Evolutionary conservation across 495 filamentous ascomycete genomes (phyloP), one percentile per base, ranked within the genome.

Genomic region (Penicillium bialowiezense): DNA sequence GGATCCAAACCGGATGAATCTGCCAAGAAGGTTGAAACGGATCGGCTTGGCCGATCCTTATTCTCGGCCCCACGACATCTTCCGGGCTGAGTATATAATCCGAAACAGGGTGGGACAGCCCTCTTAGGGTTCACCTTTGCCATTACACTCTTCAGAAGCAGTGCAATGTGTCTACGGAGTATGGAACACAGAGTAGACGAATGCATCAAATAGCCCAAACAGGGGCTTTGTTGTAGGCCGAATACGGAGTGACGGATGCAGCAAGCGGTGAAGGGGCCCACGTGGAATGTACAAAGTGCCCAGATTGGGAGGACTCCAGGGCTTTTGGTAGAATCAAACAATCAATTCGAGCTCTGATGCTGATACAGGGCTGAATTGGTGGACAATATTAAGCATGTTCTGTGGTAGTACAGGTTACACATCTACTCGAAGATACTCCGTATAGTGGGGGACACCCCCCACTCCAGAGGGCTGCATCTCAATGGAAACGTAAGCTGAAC

Each of bases 41-140:
- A 62, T 63, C 6, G 54, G 24, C 67, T 85, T 17, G 60, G 69
- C 7, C 49, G 48, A 18, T 63, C 63, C 3, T 64, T 90, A 7
- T 62, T 63, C 58, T 44, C 75, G 87, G 34, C 73, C 79, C 3
- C 79, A 80, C 42, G 90, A 96, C 62, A 80, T 95, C 18, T 72
- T 96, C 9, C 73, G 91, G 85, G n/a, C 69, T 96, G 18, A 78
- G 78, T 42, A 78, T 75, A 21, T 96, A 4, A n/a, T 90, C 60
- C 76, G 72, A 41, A 80, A 82, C 17, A 82, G 78, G 59, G 89
- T 95, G 82, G 82, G 28, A 74, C 85, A 44, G 93, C 90, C n/a
- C n/a, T n/a, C n/a, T n/a, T 8, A 81, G 76, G 48, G 69, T 93
- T 12, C 75, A 89, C 52, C 67, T 96, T 26, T 72, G 96, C 14